Percentiles rank a stretch among this genome's conserved stretches.
These are phyloP conservation scores for Gamsiella multidivaricata DNA, from an alignment of 192 early-diverging fungal species.

Conservation along the genomic window DNA sequence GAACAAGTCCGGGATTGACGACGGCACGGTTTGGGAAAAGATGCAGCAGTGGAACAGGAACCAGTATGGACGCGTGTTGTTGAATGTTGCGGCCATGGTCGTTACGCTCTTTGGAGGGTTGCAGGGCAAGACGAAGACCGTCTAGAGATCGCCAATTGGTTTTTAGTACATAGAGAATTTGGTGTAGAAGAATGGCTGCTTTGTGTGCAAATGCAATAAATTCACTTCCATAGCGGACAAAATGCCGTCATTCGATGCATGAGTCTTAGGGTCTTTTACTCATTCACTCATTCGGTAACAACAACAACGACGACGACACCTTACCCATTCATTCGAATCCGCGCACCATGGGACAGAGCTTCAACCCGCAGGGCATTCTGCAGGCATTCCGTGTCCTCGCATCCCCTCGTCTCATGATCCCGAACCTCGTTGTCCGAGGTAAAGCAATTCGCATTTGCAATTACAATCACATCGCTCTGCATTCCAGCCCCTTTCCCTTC, in stretches of 20 bases:
- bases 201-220: too few species aligned
- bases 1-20: not conserved
- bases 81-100: conserved; percentile 13
- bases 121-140: conserved; percentile 3
- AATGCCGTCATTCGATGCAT: too few species aligned
- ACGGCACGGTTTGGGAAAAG: conserved; percentile 4
- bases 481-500: too few species aligned
- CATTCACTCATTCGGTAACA: not conserved
- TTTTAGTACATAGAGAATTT: too few species aligned
- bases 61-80: conserved; percentile 9
- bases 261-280: too few species aligned
- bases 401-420: conserved; percentile 77
- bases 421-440: conserved; percentile 79
- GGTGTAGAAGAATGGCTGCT: too few species aligned
- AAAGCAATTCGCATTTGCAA: conserved; percentile 1
- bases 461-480: conserved; percentile 1
- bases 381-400: conserved; percentile 63
- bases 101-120: conserved; percentile 4
- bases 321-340: not conserved
- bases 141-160: not conserved
- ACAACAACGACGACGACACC: too few species aligned
- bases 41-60: conserved; percentile 11
- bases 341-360: conserved; percentile 77
- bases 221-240: too few species aligned
- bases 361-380: conserved; percentile 76